phyloP scores from a whole-genome alignment of 768 basidiomycete genomes.

The Serendipita indica region DNA sequence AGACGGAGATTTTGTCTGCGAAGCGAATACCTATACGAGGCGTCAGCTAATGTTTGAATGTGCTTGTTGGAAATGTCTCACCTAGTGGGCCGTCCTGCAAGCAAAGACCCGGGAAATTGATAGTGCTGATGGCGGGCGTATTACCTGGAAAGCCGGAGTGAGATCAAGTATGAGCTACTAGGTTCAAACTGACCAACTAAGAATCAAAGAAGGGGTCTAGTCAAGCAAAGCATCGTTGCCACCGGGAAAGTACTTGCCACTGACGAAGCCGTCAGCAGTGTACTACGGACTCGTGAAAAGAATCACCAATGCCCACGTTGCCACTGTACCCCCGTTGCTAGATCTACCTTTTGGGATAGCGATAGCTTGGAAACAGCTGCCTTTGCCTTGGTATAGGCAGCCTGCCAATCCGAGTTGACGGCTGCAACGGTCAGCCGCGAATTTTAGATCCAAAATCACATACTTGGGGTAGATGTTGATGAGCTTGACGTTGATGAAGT shows the following conservation, averaged over 20 bases:
- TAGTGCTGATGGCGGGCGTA: conserved; percentile 31
- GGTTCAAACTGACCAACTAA: too few relatives aligned
- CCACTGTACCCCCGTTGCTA: conserved; percentile 30
- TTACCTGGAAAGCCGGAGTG: too few relatives aligned
- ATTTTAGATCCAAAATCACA: not conserved
- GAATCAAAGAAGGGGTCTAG: too few relatives aligned
- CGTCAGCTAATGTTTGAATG: too few relatives aligned
- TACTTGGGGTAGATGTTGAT: conserved; percentile 1
- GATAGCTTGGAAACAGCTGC: conserved; percentile 36
- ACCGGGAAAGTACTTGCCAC: not conserved
- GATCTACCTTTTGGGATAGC: conserved; percentile 39
- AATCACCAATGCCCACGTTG: conserved; percentile 1
- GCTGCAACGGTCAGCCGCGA: conserved; percentile 18
- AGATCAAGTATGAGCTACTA: too few relatives aligned
- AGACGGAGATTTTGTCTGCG: conserved; percentile 26
- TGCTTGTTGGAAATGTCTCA: too few relatives aligned
- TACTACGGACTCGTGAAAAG: not conserved
- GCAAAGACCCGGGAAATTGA: conserved; percentile 18
- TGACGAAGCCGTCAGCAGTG: not conserved
- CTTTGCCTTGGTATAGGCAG: conserved; percentile 39
- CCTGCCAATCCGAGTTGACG: conserved; percentile 33
- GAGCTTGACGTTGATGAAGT: conserved; percentile 10
- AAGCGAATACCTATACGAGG: not conserved
- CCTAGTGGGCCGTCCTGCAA: conserved; percentile 1
- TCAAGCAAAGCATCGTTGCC: not conserved